These are phyloP conservation scores for Kodamaea fungicola DNA, from an alignment of 1,139 yeast genomes.

Conservation along the genomic window DNA sequence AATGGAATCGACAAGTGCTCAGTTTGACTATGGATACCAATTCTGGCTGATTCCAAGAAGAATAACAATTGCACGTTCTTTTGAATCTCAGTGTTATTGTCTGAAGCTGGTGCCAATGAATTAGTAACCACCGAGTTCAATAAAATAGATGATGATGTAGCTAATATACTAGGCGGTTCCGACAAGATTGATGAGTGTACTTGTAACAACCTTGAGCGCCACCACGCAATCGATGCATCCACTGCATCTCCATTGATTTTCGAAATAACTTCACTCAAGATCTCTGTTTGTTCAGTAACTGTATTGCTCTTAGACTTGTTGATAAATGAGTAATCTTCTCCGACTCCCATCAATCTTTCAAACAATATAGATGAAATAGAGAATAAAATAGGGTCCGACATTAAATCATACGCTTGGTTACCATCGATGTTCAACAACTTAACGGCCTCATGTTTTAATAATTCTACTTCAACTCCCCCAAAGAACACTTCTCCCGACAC, in stretches of 20 bases:
- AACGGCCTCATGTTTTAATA: constrained; percentile 32
- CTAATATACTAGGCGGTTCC: constrained; percentile 51
- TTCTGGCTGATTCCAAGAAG: constrained; percentile 66
- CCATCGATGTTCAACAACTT: constrained; percentile 53
- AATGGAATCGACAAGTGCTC: constrained; percentile 55
- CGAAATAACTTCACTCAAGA: constrained; percentile 12
- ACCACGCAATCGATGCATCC: constrained; percentile 58
- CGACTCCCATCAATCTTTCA: constrained; percentile 42
- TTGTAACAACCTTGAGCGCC: constrained; percentile 68
- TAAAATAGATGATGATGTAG: constrained; percentile 39
- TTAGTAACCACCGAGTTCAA: constrained; percentile 32
- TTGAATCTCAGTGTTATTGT: constrained; percentile 20
- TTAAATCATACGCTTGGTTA: constrained; percentile 58
- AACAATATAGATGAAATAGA: constrained; percentile 47
- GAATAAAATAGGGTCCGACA: constrained; percentile 52
- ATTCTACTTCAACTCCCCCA: constrained; percentile 23
- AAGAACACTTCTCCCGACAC: constrained; percentile 33
- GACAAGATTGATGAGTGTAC: constrained; percentile 58
- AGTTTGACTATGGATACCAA: constrained; percentile 55
- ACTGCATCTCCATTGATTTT: constrained; percentile 21
- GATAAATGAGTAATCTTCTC: constrained; percentile 27
- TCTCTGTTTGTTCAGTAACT: constrained; percentile 19
- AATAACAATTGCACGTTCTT: constrained; percentile 44
- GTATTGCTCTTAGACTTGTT: constrained; percentile 15
- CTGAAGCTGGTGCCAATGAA: constrained; percentile 27